Conservation (phyloP, 495 filamentous ascomycete genomes). For the Aeminium ludgeri region DNA sequence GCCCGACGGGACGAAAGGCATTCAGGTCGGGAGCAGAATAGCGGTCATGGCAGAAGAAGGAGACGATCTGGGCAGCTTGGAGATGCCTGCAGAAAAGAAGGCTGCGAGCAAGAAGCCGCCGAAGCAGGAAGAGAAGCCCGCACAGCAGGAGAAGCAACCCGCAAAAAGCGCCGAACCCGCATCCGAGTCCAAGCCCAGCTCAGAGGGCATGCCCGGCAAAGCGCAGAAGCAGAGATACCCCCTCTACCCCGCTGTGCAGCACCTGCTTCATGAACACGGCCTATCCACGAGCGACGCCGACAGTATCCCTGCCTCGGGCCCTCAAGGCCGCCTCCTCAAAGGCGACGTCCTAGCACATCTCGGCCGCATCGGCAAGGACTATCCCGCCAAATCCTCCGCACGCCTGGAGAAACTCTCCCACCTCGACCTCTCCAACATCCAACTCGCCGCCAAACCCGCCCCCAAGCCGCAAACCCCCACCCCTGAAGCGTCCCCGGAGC, state of each 20-base stretch:
- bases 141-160: slow-evolving; percentile 17
- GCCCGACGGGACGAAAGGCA: slow-evolving; percentile 48
- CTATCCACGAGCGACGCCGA: slow-evolving; percentile 52
- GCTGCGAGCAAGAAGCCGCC: slow-evolving; percentile 18
- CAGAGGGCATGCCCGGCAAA: slow-evolving; percentile 22
- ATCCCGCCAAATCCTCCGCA: slow-evolving; percentile 49
- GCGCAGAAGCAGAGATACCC: slow-evolving; percentile 50
- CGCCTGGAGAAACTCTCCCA: slow-evolving; percentile 59
- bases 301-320: slow-evolving; percentile 74
- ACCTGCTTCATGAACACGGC: slow-evolving; percentile 61
- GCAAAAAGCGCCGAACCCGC: slow-evolving; percentile 11
- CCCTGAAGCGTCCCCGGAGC: slow-evolving; percentile 22
- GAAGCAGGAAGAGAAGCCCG: slow-evolving; percentile 20
- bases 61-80: slow-evolving; percentile 51
- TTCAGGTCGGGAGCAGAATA: slow-evolving; percentile 58
- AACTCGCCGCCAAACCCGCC: slow-evolving; percentile 19
- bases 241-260: slow-evolving; percentile 69
- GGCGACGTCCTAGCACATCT: slow-evolving; percentile 88
- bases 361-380: slow-evolving; percentile 51
- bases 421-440: slow-evolving; percentile 84
- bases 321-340: slow-evolving; percentile 79
- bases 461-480: slow-evolving; percentile 26
- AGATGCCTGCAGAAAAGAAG: slow-evolving; percentile 43
- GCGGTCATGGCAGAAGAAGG: slow-evolving; percentile 58
- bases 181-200: slow-evolving; percentile 16